Percentiles rank a stretch among this genome's conserved stretches.
phyloP scores from a whole-genome alignment of 75 land plant genomes.

The Pinus tabuliformis region DNA sequence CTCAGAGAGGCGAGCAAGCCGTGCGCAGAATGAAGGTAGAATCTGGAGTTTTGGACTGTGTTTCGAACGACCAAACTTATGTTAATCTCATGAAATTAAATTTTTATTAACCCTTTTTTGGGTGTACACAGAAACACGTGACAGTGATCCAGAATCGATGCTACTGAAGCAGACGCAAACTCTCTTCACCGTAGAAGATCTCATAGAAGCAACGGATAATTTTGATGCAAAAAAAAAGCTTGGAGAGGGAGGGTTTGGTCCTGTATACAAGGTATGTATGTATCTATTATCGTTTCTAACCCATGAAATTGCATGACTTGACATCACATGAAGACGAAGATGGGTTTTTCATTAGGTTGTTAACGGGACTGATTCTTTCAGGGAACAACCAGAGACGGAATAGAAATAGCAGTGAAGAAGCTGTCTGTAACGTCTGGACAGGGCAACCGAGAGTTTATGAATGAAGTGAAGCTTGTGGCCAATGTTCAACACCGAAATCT shows the following conservation, averaged over 20 bases:
- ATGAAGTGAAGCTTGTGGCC: neutral
- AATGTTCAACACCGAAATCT: neutral
- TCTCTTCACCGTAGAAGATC: neutral
- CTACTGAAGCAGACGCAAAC: neutral
- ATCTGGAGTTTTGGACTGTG: neutral
- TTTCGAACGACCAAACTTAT: no score
- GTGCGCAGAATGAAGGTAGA: neutral
- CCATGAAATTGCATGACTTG: no score
- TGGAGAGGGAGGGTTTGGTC: slow-evolving; percentile 3
- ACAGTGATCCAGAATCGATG: neutral
- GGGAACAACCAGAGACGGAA: neutral
- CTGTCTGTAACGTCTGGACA: neutral
- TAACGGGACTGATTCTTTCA: neutral
- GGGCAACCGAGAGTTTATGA: neutral
- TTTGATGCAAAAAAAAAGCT: neutral
- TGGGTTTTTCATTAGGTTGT: no score
- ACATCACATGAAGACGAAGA: no score
- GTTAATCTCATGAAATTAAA: neutral
- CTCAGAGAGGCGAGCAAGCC: neutral
- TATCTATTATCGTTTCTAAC: no score
- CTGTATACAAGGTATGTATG: neutral
- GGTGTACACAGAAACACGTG: no score
- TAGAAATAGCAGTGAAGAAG: neutral
- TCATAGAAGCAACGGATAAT: neutral
- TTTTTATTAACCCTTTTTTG: neutral